These are phyloP conservation scores for Cytospora chrysosperma DNA, from an alignment of 2,329 filamentous ascomycete genomes.

Conservation along the genomic window DNA sequence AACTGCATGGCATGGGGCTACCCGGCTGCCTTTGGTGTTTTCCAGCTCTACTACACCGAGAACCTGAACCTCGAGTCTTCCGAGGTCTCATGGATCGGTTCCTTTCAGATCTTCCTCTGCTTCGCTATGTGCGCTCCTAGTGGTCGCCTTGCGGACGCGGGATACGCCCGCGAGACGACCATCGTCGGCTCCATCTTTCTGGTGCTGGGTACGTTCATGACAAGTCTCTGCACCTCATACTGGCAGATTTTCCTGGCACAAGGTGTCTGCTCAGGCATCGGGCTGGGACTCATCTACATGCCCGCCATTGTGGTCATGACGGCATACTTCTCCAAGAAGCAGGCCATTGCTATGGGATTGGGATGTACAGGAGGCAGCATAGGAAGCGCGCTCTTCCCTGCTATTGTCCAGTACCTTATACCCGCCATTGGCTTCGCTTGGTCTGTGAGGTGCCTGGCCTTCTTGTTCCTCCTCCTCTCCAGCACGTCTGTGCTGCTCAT, in stretches of 20 bases:
- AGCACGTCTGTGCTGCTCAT: slow-evolving; percentile 41
- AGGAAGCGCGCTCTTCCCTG: slow-evolving; percentile 55
- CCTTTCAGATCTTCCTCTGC: slow-evolving; percentile 50
- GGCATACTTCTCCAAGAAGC: not conserved
- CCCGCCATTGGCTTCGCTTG: slow-evolving; percentile 55
- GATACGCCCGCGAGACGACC: slow-evolving; percentile 43
- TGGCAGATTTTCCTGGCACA: slow-evolving; percentile 46
- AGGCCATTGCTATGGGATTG: not conserved
- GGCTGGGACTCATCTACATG: slow-evolving; percentile 54
- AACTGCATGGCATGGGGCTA: slow-evolving; percentile 53
- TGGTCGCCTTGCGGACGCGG: slow-evolving; percentile 50
- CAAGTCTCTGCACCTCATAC: slow-evolving; percentile 44
- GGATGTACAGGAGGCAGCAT: slow-evolving; percentile 41
- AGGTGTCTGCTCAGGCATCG: slow-evolving; percentile 45
- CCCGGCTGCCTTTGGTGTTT: slow-evolving; percentile 48
- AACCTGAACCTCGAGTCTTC: slow-evolving; percentile 34
- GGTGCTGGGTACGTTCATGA: slow-evolving; percentile 49
- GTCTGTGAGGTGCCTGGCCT: slow-evolving; percentile 63
- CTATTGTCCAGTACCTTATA: slow-evolving; percentile 45
- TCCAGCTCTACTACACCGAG: slow-evolving; percentile 45
- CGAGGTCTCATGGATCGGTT: slow-evolving; percentile 49
- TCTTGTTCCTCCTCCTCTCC: slow-evolving; percentile 41
- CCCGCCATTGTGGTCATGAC: slow-evolving; percentile 34
- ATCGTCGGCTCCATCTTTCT: slow-evolving; percentile 41
- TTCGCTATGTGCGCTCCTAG: slow-evolving; percentile 48